Base-by-base conservation (phyloP, 108 stramenopile species). In the Skeletonema potamos region DNA sequence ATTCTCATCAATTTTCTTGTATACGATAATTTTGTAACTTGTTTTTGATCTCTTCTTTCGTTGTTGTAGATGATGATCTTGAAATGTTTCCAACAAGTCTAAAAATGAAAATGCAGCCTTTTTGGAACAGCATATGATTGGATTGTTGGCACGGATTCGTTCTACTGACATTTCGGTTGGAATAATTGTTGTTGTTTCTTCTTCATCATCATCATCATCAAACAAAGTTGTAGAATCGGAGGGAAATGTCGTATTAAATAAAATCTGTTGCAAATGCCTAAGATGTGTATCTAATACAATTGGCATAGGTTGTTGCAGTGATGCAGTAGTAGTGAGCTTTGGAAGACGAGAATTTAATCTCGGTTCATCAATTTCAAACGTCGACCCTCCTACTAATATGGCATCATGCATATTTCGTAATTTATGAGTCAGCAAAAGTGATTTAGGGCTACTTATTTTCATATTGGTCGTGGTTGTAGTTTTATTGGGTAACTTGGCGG, bases 321-420 rank as follows among this genome's bases (percentile, higher is more conserved):
- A 17, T n/a, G 59, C 37, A 66, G 58, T 54, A 29, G 29, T 15
- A 33, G 34, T 20, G n/a, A 26, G 18, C 29, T 55, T 70, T 12
- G 37, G 15, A 2, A 93, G 46, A 57, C 92, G 84, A 72, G 88
- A 89, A 57, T 74, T 86, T 43, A 93, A 68, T 28, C 90, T 36
- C 27, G 92, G 92, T 70, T 86, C 85, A 75, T 93, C 92, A 18
- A 83, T 37, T 13, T 74, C 24, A 20, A 93, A 74, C 11, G 92
- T 93, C 17, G 62, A 69, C 8, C 92, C 89, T 20, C 92, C 92
- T 5, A 93, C 79, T 70, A 93, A 48, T 34, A 94, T 86, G 0
- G 84, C 93, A 66, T 94, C 90, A 66, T 91, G 89, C 30, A 87
- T 74, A 57, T 88, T 85, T 39, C 93, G 75, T 24, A 94, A 70